Evolutionary conservation across 495 filamentous ascomycete genomes (phyloP).

Genomic region (Cercophora newfieldiana): DNA sequence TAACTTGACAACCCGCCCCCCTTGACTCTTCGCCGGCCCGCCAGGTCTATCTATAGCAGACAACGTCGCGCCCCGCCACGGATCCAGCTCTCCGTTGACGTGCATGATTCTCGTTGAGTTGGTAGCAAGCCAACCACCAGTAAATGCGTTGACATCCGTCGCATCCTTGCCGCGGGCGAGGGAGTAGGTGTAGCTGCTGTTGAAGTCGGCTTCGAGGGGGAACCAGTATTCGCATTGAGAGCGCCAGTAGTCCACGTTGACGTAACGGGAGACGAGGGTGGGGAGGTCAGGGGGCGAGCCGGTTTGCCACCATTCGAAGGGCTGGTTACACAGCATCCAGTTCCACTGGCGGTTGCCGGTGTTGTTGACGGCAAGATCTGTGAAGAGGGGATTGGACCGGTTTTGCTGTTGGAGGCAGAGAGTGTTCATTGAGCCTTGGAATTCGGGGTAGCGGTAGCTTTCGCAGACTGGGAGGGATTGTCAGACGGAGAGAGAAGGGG

Average conservation of each 20-base stretch:
- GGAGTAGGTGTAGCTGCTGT: constrained; percentile 44
- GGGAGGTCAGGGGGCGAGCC: constrained; percentile 48
- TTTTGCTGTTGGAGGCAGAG: constrained; percentile 62
- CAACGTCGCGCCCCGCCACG: constrained; percentile 45
- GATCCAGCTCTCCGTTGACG: constrained; percentile 56
- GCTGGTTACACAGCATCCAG: constrained; percentile 69
- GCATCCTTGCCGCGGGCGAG: constrained; percentile 53
- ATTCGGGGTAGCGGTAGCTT: constrained; percentile 40
- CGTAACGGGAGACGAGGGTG: constrained; percentile 58
- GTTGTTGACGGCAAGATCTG: constrained; percentile 55
- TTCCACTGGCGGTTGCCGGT: constrained; percentile 59
- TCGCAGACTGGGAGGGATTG: constrained; percentile 25
- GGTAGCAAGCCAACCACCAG: constrained; percentile 56
- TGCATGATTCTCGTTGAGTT: constrained; percentile 60
- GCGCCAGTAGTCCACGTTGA: constrained; percentile 58
- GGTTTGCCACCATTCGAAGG: constrained; percentile 45
- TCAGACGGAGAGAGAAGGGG: background rate
- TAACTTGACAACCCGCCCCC: constrained; percentile 34
- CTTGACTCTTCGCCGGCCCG: constrained; percentile 38
- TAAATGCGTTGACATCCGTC: constrained; percentile 57
- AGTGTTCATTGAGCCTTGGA: constrained; percentile 47
- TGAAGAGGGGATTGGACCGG: constrained; percentile 55
- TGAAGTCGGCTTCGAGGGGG: constrained; percentile 47
- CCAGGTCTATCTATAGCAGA: constrained; percentile 42
- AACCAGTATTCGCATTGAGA: constrained; percentile 61